Evolutionary conservation across 2,329 filamentous ascomycete species (phyloP).

Genomic region (Cryoendolithus antarcticus): DNA sequence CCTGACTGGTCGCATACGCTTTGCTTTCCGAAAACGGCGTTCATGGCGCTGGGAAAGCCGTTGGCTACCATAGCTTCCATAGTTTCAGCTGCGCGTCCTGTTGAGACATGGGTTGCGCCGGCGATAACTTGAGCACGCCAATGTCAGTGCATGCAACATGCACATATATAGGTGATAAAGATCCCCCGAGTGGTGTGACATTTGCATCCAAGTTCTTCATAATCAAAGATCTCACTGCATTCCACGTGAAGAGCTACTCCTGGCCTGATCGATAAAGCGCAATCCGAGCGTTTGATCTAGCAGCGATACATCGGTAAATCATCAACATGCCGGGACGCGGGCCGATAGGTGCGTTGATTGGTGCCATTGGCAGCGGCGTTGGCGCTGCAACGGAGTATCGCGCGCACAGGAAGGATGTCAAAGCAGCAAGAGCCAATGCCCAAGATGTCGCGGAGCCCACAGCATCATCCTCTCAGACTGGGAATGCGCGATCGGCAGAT

Average conservation of each 20-base stretch:
- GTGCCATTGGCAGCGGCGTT: conserved; percentile 14
- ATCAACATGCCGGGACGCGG: not conserved
- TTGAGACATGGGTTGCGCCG: too few relatives aligned
- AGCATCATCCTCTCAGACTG: not conserved
- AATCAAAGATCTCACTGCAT: not conserved
- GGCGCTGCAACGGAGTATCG: conserved; percentile 18
- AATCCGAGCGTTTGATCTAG: not conserved
- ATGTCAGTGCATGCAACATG: not conserved
- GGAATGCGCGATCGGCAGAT: not conserved
- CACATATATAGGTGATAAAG: not conserved
- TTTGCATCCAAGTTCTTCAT: not conserved
- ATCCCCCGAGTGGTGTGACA: not conserved
- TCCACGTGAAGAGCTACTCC: not conserved
- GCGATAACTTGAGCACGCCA: not conserved
- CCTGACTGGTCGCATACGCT: too few relatives aligned
- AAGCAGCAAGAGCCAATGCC: conserved; percentile 7
- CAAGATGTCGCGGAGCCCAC: not conserved
- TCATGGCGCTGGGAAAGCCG: too few relatives aligned
- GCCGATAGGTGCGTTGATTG: conserved; percentile 5
- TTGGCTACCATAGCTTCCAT: too few relatives aligned
- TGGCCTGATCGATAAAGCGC: not conserved
- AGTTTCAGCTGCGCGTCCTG: too few relatives aligned
- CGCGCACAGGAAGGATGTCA: conserved; percentile 16
- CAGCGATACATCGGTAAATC: too few relatives aligned
- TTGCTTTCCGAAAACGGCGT: too few relatives aligned